phyloP scores from a whole-genome alignment of 2,329 filamentous ascomycete genomes.

The Calonectria pteridis region DNA sequence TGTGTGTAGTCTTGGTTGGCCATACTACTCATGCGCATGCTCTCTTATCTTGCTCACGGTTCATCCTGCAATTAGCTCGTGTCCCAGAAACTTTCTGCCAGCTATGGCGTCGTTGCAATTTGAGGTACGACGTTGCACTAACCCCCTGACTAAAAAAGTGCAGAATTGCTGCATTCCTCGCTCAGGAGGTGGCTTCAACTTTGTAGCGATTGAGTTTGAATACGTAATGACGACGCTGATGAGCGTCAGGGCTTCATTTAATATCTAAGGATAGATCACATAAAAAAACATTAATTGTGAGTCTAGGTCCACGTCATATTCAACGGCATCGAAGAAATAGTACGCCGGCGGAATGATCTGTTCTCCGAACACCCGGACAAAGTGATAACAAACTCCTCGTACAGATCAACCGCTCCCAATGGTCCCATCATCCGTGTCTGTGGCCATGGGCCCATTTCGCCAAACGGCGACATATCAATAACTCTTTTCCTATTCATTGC shows the following conservation, averaged over 20 bases:
- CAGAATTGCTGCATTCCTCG: background rate
- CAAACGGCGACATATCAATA: slow-evolving; percentile 35
- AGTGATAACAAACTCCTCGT: slow-evolving; percentile 38
- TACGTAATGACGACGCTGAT: background rate
- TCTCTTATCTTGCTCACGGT: background rate
- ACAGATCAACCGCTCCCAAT: slow-evolving; percentile 36
- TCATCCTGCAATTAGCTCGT: background rate
- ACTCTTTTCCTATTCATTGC: slow-evolving; percentile 30
- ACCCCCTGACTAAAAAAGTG: background rate
- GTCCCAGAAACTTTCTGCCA: background rate
- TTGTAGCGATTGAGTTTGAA: background rate
- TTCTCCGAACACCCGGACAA: slow-evolving; percentile 25
- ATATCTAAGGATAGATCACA: slow-evolving; percentile 1
- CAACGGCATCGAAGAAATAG: slow-evolving; percentile 40
- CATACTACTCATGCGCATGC: background rate
- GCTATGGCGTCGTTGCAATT: background rate
- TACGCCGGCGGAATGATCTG: slow-evolving; percentile 31
- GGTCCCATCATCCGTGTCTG: slow-evolving; percentile 35
- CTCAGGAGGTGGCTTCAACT: background rate
- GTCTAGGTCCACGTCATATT: slow-evolving; percentile 36
- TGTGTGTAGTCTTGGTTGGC: background rate
- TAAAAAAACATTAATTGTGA: slow-evolving; percentile 13
- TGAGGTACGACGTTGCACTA: background rate
- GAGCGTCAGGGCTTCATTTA: background rate
- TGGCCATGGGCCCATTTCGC: slow-evolving; percentile 30